Evolutionary conservation across 768 basidiomycete species (phyloP).

Genomic region (Saitozyma sp.): DNA sequence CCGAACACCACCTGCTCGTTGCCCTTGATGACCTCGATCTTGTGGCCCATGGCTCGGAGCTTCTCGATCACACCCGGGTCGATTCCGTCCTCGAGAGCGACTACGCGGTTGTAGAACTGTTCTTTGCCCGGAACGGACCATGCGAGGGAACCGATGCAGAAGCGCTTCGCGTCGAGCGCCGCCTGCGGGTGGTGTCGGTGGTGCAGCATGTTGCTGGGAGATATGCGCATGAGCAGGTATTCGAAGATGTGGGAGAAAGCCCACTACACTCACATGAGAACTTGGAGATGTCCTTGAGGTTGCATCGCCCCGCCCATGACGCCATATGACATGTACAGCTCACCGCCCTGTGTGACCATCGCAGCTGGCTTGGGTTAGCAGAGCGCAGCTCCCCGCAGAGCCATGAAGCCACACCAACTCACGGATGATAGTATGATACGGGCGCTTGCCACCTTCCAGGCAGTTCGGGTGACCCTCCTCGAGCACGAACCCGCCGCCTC

Average conservation of each 20-base stretch:
- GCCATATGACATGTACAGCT: constrained; percentile 30
- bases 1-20: constrained; percentile 18
- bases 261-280: constrained; percentile 16
- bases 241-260: background rate
- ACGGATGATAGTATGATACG: constrained; percentile 27
- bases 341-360: constrained; percentile 30
- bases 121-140: background rate
- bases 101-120: constrained; percentile 16
- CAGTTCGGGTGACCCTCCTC: constrained; percentile 76
- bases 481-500: constrained; percentile 77
- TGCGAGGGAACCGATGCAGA: constrained; percentile 25
- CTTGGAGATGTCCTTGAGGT: constrained; percentile 37
- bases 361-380: constrained; percentile 10
- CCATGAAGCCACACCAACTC: constrained; percentile 1
- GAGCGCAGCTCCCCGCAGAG: too few species aligned
- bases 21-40: constrained; percentile 19
- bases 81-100: constrained; percentile 35
- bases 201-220: constrained; percentile 23
- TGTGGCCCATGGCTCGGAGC: constrained; percentile 20
- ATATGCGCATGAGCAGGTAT: background rate
- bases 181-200: constrained; percentile 29
- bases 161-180: constrained; percentile 31
- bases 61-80: constrained; percentile 11
- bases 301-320: constrained; percentile 38
- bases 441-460: constrained; percentile 60